Evolutionary conservation across 2,329 filamentous ascomycete genomes (phyloP).

Genomic region (Laburnicola sp.): DNA sequence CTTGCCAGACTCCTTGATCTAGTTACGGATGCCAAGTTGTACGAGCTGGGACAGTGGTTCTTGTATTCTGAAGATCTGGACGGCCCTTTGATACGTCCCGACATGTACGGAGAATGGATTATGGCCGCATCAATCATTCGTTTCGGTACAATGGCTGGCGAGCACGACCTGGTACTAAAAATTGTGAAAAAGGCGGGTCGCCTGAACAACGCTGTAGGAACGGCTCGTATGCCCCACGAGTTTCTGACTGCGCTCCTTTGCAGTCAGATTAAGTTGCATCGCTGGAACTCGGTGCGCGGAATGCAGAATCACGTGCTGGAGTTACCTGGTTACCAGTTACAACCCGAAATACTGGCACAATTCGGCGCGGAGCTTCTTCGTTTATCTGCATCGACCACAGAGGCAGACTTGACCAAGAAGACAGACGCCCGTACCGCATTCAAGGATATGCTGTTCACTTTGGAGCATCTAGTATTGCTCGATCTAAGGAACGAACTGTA

Average conservation of each 20-base stretch:
- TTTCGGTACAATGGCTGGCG: constrained; percentile 56
- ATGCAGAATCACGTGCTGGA: constrained; percentile 42
- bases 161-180: constrained; percentile 44
- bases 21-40: constrained; percentile 50
- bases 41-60: constrained; percentile 58
- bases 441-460: constrained; percentile 34
- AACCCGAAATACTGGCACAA: constrained; percentile 33
- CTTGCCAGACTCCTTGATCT: constrained; percentile 58
- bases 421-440: constrained; percentile 30
- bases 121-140: constrained; percentile 58
- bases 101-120: constrained; percentile 51
- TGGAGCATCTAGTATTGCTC: constrained; percentile 31
- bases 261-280: constrained; percentile 47
- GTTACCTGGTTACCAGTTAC: constrained; percentile 29
- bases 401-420: constrained; percentile 8
- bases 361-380: constrained; percentile 37
- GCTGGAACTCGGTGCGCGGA: constrained; percentile 47
- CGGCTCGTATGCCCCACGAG: constrained; percentile 37
- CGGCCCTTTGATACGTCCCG: constrained; percentile 55
- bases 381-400: constrained; percentile 19
- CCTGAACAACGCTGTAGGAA: constrained; percentile 22
- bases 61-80: constrained; percentile 57
- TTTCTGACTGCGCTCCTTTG: constrained; percentile 47
- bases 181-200: constrained; percentile 29
- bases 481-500: constrained; percentile 34